Evolutionary conservation across 2,329 filamentous ascomycete species (phyloP).

Genomic region (Plectosphaerella plurivora): DNA sequence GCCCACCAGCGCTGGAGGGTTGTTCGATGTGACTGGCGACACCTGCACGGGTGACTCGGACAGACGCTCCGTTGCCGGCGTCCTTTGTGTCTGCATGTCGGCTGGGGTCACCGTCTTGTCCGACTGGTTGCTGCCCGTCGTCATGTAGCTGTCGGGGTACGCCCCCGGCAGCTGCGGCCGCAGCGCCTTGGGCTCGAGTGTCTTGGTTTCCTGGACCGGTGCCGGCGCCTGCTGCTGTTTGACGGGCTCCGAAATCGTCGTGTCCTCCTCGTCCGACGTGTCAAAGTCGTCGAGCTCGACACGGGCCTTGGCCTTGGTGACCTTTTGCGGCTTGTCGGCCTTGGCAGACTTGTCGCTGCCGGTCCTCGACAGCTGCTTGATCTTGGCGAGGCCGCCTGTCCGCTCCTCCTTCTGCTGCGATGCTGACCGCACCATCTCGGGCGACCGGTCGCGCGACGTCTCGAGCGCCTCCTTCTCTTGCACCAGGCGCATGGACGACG

Average conservation of each 20-base stretch:
- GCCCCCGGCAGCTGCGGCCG: constrained; percentile 32
- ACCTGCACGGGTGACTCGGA: constrained; percentile 67
- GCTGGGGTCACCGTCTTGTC: constrained; percentile 24
- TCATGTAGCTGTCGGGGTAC: constrained; percentile 35
- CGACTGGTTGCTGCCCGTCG: constrained; percentile 21
- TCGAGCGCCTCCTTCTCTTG: constrained; percentile 38
- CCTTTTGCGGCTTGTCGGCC: constrained; percentile 45
- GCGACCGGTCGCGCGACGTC: constrained; percentile 17
- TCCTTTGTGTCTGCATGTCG: constrained; percentile 15
- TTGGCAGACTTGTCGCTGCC: constrained; percentile 47
- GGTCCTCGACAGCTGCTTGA: constrained; percentile 30
- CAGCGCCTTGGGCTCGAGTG: constrained; percentile 13
- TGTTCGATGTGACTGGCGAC: constrained; percentile 48
- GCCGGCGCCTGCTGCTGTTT: constrained; percentile 17
- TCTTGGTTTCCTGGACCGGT: constrained; percentile 8
- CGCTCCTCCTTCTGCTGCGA: constrained; percentile 36
- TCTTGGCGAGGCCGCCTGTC: constrained; percentile 32
- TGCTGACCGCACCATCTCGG: constrained; percentile 27
- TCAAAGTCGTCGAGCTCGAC: constrained; percentile 70
- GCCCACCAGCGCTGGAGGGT: constrained; percentile 62
- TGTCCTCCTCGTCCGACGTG: constrained; percentile 42
- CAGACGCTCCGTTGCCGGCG: constrained; percentile 37
- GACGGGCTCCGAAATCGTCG: constrained; percentile 17
- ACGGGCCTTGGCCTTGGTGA: constrained; percentile 52
- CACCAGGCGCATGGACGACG: constrained; percentile 53